Base-by-base conservation (phyloP, 2,329 filamentous ascomycete genomes). In the Penicillium sp. region DNA sequence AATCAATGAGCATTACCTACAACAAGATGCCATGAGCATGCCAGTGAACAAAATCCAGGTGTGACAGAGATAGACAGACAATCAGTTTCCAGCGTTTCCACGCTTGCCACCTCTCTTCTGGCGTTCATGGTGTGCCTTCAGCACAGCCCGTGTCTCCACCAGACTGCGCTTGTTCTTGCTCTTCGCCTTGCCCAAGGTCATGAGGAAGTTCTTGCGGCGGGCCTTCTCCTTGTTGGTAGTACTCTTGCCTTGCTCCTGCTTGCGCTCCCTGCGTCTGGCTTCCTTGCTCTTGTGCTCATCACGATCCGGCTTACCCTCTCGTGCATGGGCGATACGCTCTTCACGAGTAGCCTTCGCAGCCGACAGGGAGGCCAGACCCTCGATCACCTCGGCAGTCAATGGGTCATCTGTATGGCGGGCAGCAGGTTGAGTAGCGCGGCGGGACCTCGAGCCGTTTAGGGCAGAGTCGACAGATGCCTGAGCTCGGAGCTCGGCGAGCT, bases 221-320 rank as follows among this genome's bases (percentile, higher is more conserved):
- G 90, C 87, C 86, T 99, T 99, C 82, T 99, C 95, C 81, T 90
- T 91, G 79, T 99, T 99, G 66, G 94, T 98, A 39, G 92, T 93
- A 75, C 91, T 96, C 87, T 98, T 98, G 71, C 95, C 95, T 78
- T 92, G 86, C 1, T 87, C 84, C 70, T 89, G 87, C 85, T 96
- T 96, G 83, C 93, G 91, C 75, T 91, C 87, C 83, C 92, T 91
- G 70, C 90, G 84, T 73, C 91, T 88, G 15, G 92, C 92, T 64
- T 91, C 88, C 55, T 91, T 95, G 63, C 87, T 90, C 81, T 94
- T 92, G 81, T 96, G 92, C 75, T 95, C 88, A 53, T 86, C 83
- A 34, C 89, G 86, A 47, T 88, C 86, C 0, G 89, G 88, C 78
- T 93, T 91, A 72, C 92, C 91, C 68, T 93, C 92, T 73, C 86